A percentile compares a stretch with the other conserved stretches of the same genome.
These are phyloP conservation scores for Globisporangium paroecandrum DNA, from an alignment of 352 stramenopile genomes.

Conservation along the genomic window DNA sequence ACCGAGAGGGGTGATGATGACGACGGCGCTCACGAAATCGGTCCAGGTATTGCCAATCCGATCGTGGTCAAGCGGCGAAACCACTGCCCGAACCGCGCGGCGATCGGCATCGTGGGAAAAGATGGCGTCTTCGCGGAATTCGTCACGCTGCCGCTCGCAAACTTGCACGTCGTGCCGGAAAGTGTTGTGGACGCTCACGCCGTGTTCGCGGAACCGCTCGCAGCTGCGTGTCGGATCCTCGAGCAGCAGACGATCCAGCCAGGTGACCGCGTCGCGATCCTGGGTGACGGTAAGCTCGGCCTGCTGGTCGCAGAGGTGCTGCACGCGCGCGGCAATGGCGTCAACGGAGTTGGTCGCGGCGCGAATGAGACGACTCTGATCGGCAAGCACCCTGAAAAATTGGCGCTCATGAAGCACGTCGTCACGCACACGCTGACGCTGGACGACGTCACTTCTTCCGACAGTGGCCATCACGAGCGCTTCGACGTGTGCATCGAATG, in stretches of 20 bases:
- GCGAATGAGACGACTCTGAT: conserved; percentile 46
- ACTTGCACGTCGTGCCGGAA: conserved; percentile 81
- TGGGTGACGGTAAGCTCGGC: conserved; percentile 89
- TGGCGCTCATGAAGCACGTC: conserved; percentile 47
- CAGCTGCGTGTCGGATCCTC: conserved; percentile 80
- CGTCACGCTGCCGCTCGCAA: conserved; percentile 70
- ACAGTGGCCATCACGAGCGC: not conserved
- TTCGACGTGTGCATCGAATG: conserved; percentile 74
- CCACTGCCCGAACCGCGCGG: conserved; percentile 82
- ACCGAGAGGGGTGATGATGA: not conserved
- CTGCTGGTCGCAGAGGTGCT: conserved; percentile 85
- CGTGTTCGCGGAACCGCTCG: conserved; percentile 84
- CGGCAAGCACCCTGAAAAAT: conserved; percentile 55
- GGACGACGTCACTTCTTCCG: conserved; percentile 11
- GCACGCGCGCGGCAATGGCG: conserved; percentile 15
- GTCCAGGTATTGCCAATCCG: not conserved
- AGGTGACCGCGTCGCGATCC: conserved; percentile 64
- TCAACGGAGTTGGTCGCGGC: not conserved
- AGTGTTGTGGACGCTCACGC: conserved; percentile 61
- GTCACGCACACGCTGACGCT: conserved; percentile 33
- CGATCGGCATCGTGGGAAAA: conserved; percentile 80
- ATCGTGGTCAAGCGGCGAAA: conserved; percentile 56
- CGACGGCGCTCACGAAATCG: not conserved
- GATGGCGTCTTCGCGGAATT: conserved; percentile 85
- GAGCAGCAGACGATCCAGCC: conserved; percentile 71